phyloP scores from a whole-genome alignment of 75 land plant genomes.

The Sequoia sempervirens region DNA sequence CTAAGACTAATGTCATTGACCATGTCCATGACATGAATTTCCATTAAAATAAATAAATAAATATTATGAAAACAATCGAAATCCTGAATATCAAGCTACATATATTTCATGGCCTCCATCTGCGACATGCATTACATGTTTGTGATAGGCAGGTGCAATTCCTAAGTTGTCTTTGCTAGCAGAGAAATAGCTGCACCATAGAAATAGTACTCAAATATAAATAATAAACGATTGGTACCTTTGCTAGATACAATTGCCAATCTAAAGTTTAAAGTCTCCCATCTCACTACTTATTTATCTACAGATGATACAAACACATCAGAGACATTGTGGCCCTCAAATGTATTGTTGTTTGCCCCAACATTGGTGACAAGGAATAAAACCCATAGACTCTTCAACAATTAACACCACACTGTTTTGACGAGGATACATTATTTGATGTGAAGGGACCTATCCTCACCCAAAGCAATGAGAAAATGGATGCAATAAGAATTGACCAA shows the following conservation, averaged over 20 bases:
- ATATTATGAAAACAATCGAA: neutral
- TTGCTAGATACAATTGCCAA: neutral
- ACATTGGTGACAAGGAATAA: neutral
- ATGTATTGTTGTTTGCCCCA: neutral
- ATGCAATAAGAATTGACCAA: slow-evolving; percentile 85
- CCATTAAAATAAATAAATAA: neutral
- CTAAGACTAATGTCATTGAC: neutral
- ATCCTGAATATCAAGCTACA: neutral
- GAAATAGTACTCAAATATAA: neutral
- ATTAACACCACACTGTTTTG: slow-evolving; percentile 63
- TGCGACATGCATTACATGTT: neutral
- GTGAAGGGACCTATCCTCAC: slow-evolving; percentile 79
- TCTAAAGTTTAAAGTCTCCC: neutral
- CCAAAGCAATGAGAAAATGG: slow-evolving; percentile 90
- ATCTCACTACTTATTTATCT: slow-evolving; percentile 1
- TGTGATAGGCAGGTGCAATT: neutral
- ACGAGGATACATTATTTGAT: slow-evolving; percentile 6
- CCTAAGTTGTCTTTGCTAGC: neutral
- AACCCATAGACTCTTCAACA: slow-evolving; percentile 26
- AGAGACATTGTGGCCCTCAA: neutral
- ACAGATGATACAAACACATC: neutral
- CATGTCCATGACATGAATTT: neutral
- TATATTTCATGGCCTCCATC: neutral
- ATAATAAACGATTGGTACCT: neutral
- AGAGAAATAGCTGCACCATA: neutral